These are phyloP conservation scores for Strigomonas culicis DNA, from an alignment of 208 protist species.

Conservation along the genomic window DNA sequence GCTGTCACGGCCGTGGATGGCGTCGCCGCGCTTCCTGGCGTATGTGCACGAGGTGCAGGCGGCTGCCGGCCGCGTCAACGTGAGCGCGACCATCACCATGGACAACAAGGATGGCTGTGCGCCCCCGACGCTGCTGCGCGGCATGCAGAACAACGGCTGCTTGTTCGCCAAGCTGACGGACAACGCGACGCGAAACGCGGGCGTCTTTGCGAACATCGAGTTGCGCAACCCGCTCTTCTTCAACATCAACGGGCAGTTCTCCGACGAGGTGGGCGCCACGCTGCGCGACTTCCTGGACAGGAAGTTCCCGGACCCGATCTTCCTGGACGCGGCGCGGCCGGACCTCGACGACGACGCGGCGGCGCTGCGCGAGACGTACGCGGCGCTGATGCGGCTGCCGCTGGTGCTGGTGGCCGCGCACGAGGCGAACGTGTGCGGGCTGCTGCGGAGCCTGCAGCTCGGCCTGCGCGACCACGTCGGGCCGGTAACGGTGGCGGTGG, in stretches of 20 bases:
- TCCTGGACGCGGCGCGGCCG: slow-evolving; percentile 18
- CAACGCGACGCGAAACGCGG: slow-evolving; percentile 15
- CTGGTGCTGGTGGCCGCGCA: slow-evolving; percentile 36
- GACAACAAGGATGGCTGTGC: slow-evolving; percentile 60
- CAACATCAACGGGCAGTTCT: slow-evolving; percentile 35
- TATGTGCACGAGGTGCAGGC: slow-evolving; percentile 23
- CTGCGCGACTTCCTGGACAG: slow-evolving; percentile 21
- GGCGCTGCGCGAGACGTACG: slow-evolving; percentile 16
- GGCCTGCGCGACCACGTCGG: slow-evolving; percentile 35
- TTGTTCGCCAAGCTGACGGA: slow-evolving; percentile 30
- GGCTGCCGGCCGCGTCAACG: background rate
- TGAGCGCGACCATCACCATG: slow-evolving; percentile 20
- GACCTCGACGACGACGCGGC: background rate
- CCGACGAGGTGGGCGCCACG: slow-evolving; percentile 10
- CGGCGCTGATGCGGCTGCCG: slow-evolving; percentile 43
- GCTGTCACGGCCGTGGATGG: slow-evolving; percentile 57
- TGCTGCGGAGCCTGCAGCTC: slow-evolving; percentile 45
- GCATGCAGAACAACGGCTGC: slow-evolving; percentile 6
- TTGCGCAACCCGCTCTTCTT: slow-evolving; percentile 28
- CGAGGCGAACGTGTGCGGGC: slow-evolving; percentile 35
- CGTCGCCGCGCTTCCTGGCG: slow-evolving; percentile 38
- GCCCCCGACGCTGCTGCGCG: slow-evolving; percentile 24
- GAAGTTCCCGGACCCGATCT: slow-evolving; percentile 20
- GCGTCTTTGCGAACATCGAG: slow-evolving; percentile 12
- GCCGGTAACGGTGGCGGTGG: slow-evolving; percentile 14